Base-by-base conservation (phyloP, 805 yeast species). In the Nakazawaea anatomiae region DNA sequence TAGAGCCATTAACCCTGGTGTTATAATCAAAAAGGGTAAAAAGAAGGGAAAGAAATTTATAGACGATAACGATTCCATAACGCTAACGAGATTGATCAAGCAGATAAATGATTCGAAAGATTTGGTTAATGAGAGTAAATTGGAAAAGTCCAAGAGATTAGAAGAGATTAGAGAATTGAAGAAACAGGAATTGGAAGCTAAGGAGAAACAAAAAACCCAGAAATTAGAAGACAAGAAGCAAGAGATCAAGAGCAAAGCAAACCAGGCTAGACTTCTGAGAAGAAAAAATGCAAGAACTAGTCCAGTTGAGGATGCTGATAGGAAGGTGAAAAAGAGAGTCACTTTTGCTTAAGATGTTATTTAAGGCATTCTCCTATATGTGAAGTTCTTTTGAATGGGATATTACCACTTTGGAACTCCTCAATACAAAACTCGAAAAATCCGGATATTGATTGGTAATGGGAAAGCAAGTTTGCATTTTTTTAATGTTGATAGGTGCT, bases 111-210 rank as follows among this genome's bases (percentile, higher is more conserved):
- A 90, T 62, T 80, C 84, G 54, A 76, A 83, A 56, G 97, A 92
- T 55, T 76, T 79, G 42, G 78, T 81, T 7, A 83, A 85, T 59
- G 96, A 91, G 61, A 86, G 96, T 58, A 94, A 90, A 68, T 73
- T 94, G 51, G 99, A 92, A 63, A 89, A 88, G 63, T 84, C 96
- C 0, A 81, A 88, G 62, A 83, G 96, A 67, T 74, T 94, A 45
- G 97, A 92, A 67, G 96, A 88, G 58, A 80, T 92, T 53, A 78
- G 99, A 62, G 96, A 89, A 42, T 72, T 89, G 57, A 89, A 87
- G 71, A 81, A 89, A 61, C 76, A 84, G 68, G 98, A 94, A 66
- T 80, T 92, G 56, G 97, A 92, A 64, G 74, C 85, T 64, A 86
- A 85, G 63, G 97, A 92, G 59, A 77, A 77, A 49, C 81, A 71